phyloP scores from a whole-genome alignment of 23 red algal species.

The Chondrus crispus region DNA sequence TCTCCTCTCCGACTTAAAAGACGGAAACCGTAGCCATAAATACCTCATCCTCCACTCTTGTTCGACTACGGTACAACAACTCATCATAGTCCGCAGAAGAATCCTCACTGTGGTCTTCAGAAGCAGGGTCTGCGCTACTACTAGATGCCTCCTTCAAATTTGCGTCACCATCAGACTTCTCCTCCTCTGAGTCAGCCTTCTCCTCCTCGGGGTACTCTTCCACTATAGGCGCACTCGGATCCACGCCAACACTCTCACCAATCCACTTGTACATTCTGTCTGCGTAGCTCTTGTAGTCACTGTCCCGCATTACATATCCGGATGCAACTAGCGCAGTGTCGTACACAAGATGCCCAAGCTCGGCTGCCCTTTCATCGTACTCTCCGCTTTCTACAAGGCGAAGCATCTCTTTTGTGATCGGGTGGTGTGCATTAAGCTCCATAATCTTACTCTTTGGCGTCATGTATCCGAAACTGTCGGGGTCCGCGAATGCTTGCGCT shows the following conservation, averaged over 20 bases:
- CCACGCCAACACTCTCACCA: slow-evolving; percentile 52
- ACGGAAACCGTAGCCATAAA: no score
- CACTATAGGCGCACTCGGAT: slow-evolving; percentile 33
- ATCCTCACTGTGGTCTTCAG: no score
- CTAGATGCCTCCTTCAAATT: no score
- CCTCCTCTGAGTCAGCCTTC: slow-evolving; percentile 25
- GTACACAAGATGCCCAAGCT: slow-evolving; percentile 73
- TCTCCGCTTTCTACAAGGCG: slow-evolving; percentile 7
- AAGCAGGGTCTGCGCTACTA: no score
- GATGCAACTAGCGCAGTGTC: slow-evolving; percentile 75
- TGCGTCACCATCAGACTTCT: not conserved
- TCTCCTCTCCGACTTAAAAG: no score
- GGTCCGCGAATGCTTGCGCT: slow-evolving; percentile 88
- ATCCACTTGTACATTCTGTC: slow-evolving; percentile 81
- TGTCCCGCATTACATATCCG: slow-evolving; percentile 81
- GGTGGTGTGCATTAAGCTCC: slow-evolving; percentile 85
- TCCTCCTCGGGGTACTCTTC: slow-evolving; percentile 48
- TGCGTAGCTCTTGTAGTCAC: slow-evolving; percentile 55
- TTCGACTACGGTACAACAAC: no score
- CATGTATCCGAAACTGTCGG: slow-evolving; percentile 69
- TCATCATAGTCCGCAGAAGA: no score
- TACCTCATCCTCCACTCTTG: no score
- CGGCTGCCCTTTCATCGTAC: slow-evolving; percentile 39
- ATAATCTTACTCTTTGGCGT: slow-evolving; percentile 78
- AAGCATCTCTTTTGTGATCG: slow-evolving; percentile 65